phyloP scores from a whole-genome alignment of 345 rosid species.

The Hevea brasiliensis region DNA sequence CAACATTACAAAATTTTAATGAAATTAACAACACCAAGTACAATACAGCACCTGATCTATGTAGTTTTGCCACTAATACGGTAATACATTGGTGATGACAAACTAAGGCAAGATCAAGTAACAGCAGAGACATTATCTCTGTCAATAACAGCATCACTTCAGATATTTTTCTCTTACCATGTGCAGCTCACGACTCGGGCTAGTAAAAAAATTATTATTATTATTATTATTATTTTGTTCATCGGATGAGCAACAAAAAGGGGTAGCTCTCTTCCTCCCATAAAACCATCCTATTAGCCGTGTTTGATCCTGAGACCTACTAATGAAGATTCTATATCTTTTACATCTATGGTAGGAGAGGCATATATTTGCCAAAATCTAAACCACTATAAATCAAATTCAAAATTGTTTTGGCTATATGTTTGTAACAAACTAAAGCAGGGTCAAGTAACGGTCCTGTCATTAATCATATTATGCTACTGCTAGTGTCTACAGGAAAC shows the following conservation, averaged over 20 bases:
- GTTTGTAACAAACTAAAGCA: not conserved
- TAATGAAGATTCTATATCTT: not conserved
- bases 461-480: not conserved
- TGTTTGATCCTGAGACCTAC: not conserved
- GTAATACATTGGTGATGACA: not conserved
- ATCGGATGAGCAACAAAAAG: not conserved
- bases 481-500: no score
- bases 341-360: not conserved
- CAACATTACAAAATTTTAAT: not conserved
- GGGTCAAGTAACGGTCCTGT: not conserved
- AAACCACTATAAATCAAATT: not conserved
- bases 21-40: not conserved
- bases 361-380: not conserved
- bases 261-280: not conserved
- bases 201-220: not conserved
- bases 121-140: not conserved
- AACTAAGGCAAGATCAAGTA: not conserved
- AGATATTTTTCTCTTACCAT: not conserved
- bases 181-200: not conserved
- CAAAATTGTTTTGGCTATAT: not conserved
- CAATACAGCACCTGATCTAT: not conserved
- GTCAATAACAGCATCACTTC: not conserved
- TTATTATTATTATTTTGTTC: not conserved
- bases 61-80: not conserved
- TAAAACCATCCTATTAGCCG: not conserved